phyloP scores from a whole-genome alignment of 192 early-diverging fungal species.

The Coemansia sp. region DNA sequence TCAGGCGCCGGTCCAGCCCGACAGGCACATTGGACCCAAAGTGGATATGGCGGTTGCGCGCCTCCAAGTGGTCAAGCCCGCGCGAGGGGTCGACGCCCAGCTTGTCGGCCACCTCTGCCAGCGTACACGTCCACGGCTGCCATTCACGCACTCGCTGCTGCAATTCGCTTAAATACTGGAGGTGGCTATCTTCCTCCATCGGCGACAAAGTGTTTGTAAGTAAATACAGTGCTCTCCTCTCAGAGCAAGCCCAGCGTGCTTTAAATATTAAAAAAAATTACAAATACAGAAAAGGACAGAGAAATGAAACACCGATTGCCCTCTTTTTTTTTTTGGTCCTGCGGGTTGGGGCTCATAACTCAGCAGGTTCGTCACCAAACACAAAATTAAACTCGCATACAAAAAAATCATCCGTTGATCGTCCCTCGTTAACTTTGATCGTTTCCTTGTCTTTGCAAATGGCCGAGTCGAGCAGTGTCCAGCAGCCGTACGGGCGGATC shows the following conservation, averaged over 20 bases:
- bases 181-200: slow-evolving; percentile 34
- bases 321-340: background rate
- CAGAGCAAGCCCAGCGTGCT: slow-evolving; percentile 1
- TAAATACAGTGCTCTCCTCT: background rate
- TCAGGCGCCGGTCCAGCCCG: slow-evolving; percentile 12
- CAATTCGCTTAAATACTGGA: slow-evolving; percentile 26
- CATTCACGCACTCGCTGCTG: slow-evolving; percentile 23
- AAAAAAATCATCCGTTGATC: background rate
- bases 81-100: slow-evolving; percentile 42
- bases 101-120: slow-evolving; percentile 27
- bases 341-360: background rate
- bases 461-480: background rate
- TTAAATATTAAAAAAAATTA: background rate
- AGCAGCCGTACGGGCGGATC: background rate
- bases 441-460: background rate
- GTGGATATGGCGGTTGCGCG: slow-evolving; percentile 18
- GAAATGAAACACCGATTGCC: background rate
- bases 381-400: background rate
- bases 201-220: background rate
- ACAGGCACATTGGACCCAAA: slow-evolving; percentile 41
- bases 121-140: slow-evolving; percentile 36
- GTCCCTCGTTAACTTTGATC: background rate
- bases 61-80: slow-evolving; percentile 25
- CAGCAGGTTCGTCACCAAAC: background rate
- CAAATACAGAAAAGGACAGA: background rate